Percentiles rank a stretch among this genome's conserved stretches.
phyloP scores from a whole-genome alignment of 208 protist genomes.

The Lotmaria passim region DNA sequence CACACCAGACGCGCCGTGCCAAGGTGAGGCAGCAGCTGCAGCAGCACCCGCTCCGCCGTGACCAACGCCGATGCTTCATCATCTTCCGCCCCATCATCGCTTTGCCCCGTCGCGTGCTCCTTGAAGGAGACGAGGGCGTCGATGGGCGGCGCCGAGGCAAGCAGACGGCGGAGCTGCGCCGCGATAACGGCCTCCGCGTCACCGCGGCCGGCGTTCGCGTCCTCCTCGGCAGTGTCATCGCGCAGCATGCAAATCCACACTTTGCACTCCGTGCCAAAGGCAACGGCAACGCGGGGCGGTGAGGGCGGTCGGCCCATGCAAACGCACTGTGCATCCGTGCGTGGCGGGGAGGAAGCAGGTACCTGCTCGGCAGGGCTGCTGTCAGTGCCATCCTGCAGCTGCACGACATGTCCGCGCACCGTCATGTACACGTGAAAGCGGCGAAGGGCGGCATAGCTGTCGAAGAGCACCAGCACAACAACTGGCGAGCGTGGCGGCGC shows the following conservation, averaged over 20 bases:
- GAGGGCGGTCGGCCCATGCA: not conserved
- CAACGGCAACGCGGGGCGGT: conserved; percentile 14
- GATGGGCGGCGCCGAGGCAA: conserved; percentile 32
- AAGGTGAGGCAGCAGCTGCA: conserved; percentile 36
- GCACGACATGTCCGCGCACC: conserved; percentile 64
- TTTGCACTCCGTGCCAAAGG: conserved; percentile 38
- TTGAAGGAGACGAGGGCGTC: conserved; percentile 45
- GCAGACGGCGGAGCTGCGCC: conserved; percentile 20
- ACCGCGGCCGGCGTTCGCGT: conserved; percentile 11
- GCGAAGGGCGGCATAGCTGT: conserved; percentile 56
- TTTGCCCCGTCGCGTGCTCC: conserved; percentile 11
- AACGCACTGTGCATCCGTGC: not conserved
- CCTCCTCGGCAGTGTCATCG: conserved; percentile 49
- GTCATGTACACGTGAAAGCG: conserved; percentile 81
- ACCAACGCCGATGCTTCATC: too few relatives aligned
- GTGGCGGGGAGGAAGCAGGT: not conserved
- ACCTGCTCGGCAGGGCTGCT: not conserved
- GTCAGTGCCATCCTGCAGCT: conserved; percentile 53
- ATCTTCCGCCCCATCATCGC: not conserved
- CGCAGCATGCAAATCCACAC: conserved; percentile 74
- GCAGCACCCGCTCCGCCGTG: conserved; percentile 35
- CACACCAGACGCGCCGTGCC: conserved; percentile 10
- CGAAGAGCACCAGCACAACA: conserved; percentile 63
- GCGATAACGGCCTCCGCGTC: conserved; percentile 17
- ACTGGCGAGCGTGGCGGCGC: not conserved